A percentile compares a stretch with the other conserved stretches of the same genome.
These are phyloP conservation scores for Rhizopus arrhizus DNA, from an alignment of 371 early-diverging fungal species.

Conservation along the genomic window DNA sequence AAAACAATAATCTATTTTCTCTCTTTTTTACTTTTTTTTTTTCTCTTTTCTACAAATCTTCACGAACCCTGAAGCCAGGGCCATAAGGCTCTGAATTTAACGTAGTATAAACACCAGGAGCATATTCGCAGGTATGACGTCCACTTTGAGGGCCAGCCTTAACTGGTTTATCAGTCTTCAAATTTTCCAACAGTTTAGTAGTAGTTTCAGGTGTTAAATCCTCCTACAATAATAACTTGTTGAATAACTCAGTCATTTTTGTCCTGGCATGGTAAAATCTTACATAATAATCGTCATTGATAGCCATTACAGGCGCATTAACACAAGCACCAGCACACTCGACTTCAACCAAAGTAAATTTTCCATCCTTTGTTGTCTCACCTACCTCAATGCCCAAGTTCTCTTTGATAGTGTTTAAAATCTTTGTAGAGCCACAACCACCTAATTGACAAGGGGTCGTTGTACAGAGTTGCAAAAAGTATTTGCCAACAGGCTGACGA, in stretches of 20 bases:
- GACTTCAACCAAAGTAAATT: conserved; percentile 98
- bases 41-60: conserved; percentile 67
- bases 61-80: conserved; percentile 89
- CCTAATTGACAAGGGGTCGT: conserved; percentile 95
- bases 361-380: conserved; percentile 91
- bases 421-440: conserved; percentile 86
- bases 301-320: conserved; percentile 96
- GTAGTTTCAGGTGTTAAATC: conserved; percentile 95
- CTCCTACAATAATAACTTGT: conserved; percentile 59
- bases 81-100: conserved; percentile 87
- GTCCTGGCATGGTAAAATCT: conserved; percentile 15
- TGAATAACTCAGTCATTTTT: not conserved
- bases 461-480: conserved; percentile 97
- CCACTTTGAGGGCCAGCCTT: conserved; percentile 86
- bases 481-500: conserved; percentile 97
- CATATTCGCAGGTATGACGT: conserved; percentile 83
- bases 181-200: conserved; percentile 79
- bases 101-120: conserved; percentile 80
- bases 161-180: conserved; percentile 77
- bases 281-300: conserved; percentile 97
- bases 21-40: conserved; percentile 4
- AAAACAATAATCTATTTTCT: too few relatives aligned
- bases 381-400: conserved; percentile 91
- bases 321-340: conserved; percentile 99
- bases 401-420: conserved; percentile 83